These are phyloP conservation scores for Acer negundo DNA, from an alignment of 345 rosid genomes.

Conservation along the genomic window DNA sequence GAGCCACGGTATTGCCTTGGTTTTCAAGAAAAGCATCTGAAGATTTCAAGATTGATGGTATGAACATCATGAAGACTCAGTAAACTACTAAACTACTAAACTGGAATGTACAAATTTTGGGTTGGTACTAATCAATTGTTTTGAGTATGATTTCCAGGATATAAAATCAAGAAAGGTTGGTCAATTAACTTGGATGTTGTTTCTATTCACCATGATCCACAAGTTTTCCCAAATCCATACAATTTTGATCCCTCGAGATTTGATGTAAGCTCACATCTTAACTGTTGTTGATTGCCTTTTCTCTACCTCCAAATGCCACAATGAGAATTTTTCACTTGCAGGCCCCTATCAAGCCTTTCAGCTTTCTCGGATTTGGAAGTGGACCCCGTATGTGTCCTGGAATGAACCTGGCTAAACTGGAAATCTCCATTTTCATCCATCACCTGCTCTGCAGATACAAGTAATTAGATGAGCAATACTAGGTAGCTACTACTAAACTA, in stretches of 20 bases:
- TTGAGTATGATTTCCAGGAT: constrained; percentile 35
- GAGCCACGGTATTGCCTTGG: constrained; percentile 68
- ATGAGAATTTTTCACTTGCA: constrained; percentile 19
- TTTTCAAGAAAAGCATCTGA: constrained; percentile 65
- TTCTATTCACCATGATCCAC: constrained; percentile 63
- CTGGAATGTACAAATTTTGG: not conserved
- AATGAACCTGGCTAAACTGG: constrained; percentile 68
- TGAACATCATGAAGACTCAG: not conserved
- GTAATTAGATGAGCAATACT: constrained; percentile 31
- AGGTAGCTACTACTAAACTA: not conserved
- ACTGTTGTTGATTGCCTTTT: not conserved
- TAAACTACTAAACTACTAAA: too few species aligned
- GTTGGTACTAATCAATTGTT: too few species aligned
- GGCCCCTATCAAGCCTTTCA: constrained; percentile 50
- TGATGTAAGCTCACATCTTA: constrained; percentile 35
- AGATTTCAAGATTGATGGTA: constrained; percentile 67
- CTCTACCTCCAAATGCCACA: not conserved
- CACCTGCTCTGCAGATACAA: constrained; percentile 62
- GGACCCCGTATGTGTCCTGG: constrained; percentile 79
- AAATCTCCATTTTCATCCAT: constrained; percentile 63
- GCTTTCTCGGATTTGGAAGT: constrained; percentile 69
- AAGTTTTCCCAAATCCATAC: constrained; percentile 45
- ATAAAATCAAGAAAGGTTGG: constrained; percentile 59
- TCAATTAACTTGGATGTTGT: constrained; percentile 72
- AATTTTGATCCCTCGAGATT: constrained; percentile 58